Percentiles rank a stretch among this genome's conserved stretches.
Conservation (phyloP, 176 grass and related monocot genomes). For the Oryza meridionalis region DNA sequence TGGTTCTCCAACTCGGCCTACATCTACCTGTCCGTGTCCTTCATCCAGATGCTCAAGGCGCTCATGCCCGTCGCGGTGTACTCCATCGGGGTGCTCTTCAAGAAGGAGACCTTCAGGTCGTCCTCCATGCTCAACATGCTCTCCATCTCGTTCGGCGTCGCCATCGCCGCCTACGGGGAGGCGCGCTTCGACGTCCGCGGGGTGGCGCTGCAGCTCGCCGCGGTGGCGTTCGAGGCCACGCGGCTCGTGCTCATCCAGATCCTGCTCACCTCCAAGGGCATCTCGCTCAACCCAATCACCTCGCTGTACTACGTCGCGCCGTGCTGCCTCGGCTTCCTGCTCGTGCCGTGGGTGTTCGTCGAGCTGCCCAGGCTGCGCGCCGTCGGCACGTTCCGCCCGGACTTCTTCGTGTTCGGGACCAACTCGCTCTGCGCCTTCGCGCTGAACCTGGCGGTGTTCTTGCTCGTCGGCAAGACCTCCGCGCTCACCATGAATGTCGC, state of each 20-base stretch:
- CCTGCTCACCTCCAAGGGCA: conserved; percentile 92
- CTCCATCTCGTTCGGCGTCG: conserved; percentile 94
- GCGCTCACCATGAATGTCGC: conserved; percentile 98
- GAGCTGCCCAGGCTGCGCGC: conserved; percentile 78
- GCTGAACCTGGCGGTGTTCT: conserved; percentile 89
- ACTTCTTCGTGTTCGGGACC: conserved; percentile 79
- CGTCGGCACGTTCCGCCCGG: conserved; percentile 62
- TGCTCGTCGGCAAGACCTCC: conserved; percentile 95
- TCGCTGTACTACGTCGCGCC: conserved; percentile 93
- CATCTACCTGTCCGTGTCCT: conserved; percentile 97
- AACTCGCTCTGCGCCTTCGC: conserved; percentile 96
- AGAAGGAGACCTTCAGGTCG: conserved; percentile 74
- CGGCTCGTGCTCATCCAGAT: conserved; percentile 97
- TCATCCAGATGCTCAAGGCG: conserved; percentile 99
- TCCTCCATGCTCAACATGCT: conserved; percentile 95
- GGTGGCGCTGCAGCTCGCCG: conserved; percentile 80
- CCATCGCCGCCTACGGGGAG: conserved; percentile 95
- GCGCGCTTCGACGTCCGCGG: conserved; percentile 77
- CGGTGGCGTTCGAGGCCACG: conserved; percentile 87
- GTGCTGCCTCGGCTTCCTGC: conserved; percentile 80
- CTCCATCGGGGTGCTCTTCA: conserved; percentile 78
- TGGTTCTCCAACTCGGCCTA: conserved; percentile 99
- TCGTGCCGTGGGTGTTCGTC: conserved; percentile 81
- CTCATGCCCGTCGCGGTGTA: conserved; percentile 98
- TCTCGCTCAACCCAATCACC: conserved; percentile 96